Evolutionary conservation across 768 basidiomycete species (phyloP).

Genomic region (Pholiota microspora): DNA sequence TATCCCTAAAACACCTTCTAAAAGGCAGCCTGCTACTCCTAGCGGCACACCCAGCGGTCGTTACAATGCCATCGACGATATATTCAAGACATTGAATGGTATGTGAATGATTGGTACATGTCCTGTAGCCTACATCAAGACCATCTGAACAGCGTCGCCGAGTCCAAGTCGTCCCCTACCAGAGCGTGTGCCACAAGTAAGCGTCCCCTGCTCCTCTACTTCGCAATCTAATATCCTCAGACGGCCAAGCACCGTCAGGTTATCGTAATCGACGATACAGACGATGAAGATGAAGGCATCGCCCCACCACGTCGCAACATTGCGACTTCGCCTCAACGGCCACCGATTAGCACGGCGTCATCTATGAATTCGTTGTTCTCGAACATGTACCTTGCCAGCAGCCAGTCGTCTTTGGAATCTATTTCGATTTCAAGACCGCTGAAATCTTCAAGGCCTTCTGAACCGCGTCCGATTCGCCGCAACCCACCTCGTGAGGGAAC

Average conservation of each 20-base stretch:
- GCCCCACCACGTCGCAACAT: not conserved
- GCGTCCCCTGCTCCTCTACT: not conserved
- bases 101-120: not conserved
- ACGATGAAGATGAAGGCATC: not conserved
- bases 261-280: not conserved
- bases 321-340: not conserved
- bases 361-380: conserved; percentile 12
- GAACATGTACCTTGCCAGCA: not conserved
- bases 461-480: not conserved
- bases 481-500: not conserved
- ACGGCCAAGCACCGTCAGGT: not conserved
- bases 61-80: conserved; percentile 2
- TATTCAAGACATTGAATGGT: not conserved
- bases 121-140: not conserved
- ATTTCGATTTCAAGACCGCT: not conserved
- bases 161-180: not conserved
- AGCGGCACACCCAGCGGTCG: conserved; percentile 6
- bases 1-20: too few relatives aligned
- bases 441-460: not conserved
- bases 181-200: not conserved
- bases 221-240: not conserved
- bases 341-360: conserved; percentile 1
- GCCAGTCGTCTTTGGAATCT: conserved; percentile 4
- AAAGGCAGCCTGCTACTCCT: too few relatives aligned
- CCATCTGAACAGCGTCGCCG: not conserved